Evolutionary conservation across 371 early-diverging fungal species (phyloP).

Genomic region (Syncephalis fuscata): DNA sequence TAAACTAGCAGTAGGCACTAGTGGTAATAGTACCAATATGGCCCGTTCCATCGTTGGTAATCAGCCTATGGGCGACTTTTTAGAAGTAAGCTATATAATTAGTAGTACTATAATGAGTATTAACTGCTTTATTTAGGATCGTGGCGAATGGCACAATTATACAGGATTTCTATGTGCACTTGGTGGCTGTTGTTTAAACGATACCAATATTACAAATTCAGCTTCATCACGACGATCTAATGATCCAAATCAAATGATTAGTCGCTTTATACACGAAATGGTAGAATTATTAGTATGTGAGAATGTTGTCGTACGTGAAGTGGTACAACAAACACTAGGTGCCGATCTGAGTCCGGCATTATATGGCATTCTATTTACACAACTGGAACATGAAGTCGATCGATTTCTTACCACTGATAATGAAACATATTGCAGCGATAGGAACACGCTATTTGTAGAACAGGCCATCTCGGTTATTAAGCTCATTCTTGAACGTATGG

Average conservation of each 20-base stretch:
- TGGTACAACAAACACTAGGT: constrained; percentile 75
- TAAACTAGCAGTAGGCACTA: too few relatives aligned
- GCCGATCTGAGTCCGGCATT: constrained; percentile 65
- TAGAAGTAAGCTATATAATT: too few relatives aligned
- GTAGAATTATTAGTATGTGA: constrained; percentile 73
- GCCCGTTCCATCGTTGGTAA: too few relatives aligned
- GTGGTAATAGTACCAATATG: too few relatives aligned
- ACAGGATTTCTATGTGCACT: constrained; percentile 74
- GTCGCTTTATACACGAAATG: constrained; percentile 70
- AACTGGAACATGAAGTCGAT: constrained; percentile 51
- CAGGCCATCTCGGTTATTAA: constrained; percentile 76
- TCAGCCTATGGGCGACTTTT: too few relatives aligned
- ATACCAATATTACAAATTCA: background rate
- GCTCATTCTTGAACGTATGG: constrained; percentile 65
- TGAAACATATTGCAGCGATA: constrained; percentile 56
- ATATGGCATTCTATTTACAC: constrained; percentile 73
- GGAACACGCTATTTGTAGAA: constrained; percentile 76
- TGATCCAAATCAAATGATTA: constrained; percentile 35
- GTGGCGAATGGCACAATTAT: constrained; percentile 53
- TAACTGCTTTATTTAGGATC: constrained; percentile 1
- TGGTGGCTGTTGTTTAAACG: constrained; percentile 42
- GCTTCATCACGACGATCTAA: background rate
- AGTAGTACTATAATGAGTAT: too few relatives aligned
- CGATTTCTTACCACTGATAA: constrained; percentile 62
- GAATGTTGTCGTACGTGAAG: constrained; percentile 76